Conservation (phyloP, 306 rosid species). For the Vigna nakashimae region DNA sequence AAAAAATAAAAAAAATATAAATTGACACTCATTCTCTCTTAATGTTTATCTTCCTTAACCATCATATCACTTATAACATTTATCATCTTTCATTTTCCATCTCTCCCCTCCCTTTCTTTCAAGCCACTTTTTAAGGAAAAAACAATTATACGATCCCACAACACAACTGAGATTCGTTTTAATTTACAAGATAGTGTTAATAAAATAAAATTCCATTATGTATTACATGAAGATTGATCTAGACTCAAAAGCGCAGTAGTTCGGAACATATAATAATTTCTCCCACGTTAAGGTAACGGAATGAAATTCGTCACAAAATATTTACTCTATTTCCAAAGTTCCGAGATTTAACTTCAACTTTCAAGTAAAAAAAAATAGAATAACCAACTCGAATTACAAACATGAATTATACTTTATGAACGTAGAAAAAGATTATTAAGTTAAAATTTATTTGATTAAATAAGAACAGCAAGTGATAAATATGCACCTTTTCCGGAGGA, state of each 20-base stretch:
- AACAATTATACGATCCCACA: neutral
- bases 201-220: neutral
- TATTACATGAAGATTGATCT: neutral
- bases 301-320: neutral
- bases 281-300: neutral
- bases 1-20: neutral
- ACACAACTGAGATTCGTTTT: neutral
- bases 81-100: neutral
- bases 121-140: neutral
- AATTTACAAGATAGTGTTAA: no score
- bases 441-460: neutral
- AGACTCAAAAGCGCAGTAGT: neutral
- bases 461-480: neutral
- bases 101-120: neutral
- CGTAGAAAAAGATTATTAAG: neutral
- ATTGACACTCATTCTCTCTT: neutral
- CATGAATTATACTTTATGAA: neutral
- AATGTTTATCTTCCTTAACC: neutral
- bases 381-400: neutral
- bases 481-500: slow-evolving; percentile 85
- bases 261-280: neutral
- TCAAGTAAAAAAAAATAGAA: neutral
- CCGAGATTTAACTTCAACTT: neutral
- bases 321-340: neutral
- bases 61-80: neutral